Conservation (phyloP, 2,329 filamentous ascomycete species). For the Phyllosticta citriasiana region DNA sequence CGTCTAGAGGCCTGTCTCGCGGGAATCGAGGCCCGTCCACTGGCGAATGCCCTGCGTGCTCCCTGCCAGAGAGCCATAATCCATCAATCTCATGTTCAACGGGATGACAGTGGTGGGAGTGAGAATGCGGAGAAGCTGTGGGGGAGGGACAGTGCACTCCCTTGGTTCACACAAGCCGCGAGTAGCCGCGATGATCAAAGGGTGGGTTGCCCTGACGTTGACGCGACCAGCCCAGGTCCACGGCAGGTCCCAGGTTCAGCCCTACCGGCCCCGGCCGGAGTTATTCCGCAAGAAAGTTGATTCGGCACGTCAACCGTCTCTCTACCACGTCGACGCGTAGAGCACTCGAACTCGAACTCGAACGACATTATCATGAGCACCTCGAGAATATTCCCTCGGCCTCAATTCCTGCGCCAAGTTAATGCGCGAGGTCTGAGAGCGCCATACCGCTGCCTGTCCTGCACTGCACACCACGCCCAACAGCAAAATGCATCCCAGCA, state of each 20-base stretch:
- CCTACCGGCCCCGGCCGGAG: slow-evolving; percentile 5
- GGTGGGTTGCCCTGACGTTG: slow-evolving; percentile 18
- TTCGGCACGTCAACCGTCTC: slow-evolving; percentile 1
- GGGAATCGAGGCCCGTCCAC: slow-evolving; percentile 11
- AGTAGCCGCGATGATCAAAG: slow-evolving; percentile 16
- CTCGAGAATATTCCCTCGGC: slow-evolving; percentile 18
- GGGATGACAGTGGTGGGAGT: slow-evolving; percentile 1
- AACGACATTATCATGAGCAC: slow-evolving; percentile 15
- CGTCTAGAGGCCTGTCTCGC: background rate
- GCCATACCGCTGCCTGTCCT: slow-evolving; percentile 43
- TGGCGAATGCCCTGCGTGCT: slow-evolving; percentile 14
- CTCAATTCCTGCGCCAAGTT: slow-evolving; percentile 21
- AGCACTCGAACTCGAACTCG: too few species aligned
- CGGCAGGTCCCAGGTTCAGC: slow-evolving; percentile 3
- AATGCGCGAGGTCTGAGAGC: slow-evolving; percentile 10
- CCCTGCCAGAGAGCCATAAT: slow-evolving; percentile 26
- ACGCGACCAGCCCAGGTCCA: slow-evolving; percentile 8
- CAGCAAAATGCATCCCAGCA: slow-evolving; percentile 30
- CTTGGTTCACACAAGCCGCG: slow-evolving; percentile 6
- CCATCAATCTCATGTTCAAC: slow-evolving; percentile 16
- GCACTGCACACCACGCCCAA: slow-evolving; percentile 30
- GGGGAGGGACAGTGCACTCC: slow-evolving; percentile 14
- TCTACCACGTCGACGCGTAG: background rate
- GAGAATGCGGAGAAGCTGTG: slow-evolving; percentile 14
- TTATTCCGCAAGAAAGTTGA: slow-evolving; percentile 4